These are phyloP conservation scores for Fusarium buxicola DNA, from an alignment of 2,329 filamentous ascomycete species.

Conservation along the genomic window DNA sequence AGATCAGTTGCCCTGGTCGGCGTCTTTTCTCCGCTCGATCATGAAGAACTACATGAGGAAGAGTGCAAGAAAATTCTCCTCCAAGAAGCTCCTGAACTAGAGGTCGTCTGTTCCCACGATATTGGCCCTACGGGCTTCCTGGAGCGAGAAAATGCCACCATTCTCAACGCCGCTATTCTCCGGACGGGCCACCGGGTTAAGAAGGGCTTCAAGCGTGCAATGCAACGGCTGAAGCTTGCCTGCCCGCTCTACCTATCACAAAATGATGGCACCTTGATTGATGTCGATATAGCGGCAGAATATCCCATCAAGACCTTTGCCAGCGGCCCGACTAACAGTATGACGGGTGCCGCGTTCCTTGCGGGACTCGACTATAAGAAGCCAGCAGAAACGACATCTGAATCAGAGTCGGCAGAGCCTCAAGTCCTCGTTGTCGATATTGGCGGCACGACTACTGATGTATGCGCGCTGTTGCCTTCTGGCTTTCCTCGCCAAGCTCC, in stretches of 20 bases:
- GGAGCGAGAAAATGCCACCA: slow-evolving; percentile 65
- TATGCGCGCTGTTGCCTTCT: slow-evolving; percentile 66
- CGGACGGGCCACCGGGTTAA: slow-evolving; percentile 60
- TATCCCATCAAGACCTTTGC: slow-evolving; percentile 66
- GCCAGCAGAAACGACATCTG: not conserved
- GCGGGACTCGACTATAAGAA: slow-evolving; percentile 56
- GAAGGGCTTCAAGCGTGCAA: slow-evolving; percentile 59
- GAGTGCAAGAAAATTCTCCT: slow-evolving; percentile 53
- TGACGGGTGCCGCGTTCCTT: slow-evolving; percentile 65
- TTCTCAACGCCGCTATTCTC: slow-evolving; percentile 65
- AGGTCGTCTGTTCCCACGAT: slow-evolving; percentile 57
- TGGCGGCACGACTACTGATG: slow-evolving; percentile 71
- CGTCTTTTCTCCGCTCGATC: slow-evolving; percentile 60
- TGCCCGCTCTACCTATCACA: slow-evolving; percentile 63
- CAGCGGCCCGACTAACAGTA: slow-evolving; percentile 65
- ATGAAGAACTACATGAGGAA: slow-evolving; percentile 55
- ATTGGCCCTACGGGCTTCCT: slow-evolving; percentile 59
- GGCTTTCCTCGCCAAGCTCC: slow-evolving; percentile 71
- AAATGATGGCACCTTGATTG: slow-evolving; percentile 65
- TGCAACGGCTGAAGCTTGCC: slow-evolving; percentile 54
- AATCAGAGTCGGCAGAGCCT: slow-evolving; percentile 29
- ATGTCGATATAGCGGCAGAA: slow-evolving; percentile 59
- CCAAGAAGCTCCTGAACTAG: slow-evolving; percentile 49
- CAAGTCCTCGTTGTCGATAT: slow-evolving; percentile 66
- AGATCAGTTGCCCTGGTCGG: slow-evolving; percentile 56